Conservation (phyloP, 202 grass and related monocot genomes). For the Panicum virgatum region DNA sequence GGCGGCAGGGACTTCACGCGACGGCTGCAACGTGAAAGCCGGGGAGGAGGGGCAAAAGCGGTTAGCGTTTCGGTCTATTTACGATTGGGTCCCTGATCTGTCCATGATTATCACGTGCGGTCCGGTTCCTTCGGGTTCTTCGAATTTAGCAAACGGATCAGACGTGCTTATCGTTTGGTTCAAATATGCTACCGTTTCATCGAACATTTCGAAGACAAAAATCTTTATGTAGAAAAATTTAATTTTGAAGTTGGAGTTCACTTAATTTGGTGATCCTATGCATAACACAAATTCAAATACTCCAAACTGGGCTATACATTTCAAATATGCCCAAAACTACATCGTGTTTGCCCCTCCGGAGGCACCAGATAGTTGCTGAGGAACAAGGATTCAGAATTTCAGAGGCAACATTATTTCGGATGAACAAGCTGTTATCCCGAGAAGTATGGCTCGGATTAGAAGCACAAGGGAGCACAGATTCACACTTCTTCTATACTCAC, state of each 20-base stretch:
- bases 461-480: background rate
- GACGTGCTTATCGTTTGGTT: background rate
- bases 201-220: too few relatives aligned
- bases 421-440: background rate
- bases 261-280: background rate
- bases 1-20: background rate
- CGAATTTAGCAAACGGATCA: background rate
- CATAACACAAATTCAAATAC: background rate
- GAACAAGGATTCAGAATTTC: background rate
- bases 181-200: background rate
- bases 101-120: background rate
- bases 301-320: background rate
- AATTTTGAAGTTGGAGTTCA: background rate
- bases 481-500: background rate
- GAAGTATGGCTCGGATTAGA: background rate
- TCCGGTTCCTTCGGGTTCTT: background rate
- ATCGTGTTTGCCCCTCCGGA: background rate
- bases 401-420: background rate
- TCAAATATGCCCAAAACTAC: background rate
- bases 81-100: background rate
- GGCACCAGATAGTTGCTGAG: background rate
- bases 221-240: too few relatives aligned
- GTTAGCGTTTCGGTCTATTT: background rate
- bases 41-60: slow-evolving; percentile 6
- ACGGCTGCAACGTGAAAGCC: slow-evolving; percentile 23